phyloP scores from a whole-genome alignment of 495 filamentous ascomycete genomes.

The Lasiosphaeria ovina region DNA sequence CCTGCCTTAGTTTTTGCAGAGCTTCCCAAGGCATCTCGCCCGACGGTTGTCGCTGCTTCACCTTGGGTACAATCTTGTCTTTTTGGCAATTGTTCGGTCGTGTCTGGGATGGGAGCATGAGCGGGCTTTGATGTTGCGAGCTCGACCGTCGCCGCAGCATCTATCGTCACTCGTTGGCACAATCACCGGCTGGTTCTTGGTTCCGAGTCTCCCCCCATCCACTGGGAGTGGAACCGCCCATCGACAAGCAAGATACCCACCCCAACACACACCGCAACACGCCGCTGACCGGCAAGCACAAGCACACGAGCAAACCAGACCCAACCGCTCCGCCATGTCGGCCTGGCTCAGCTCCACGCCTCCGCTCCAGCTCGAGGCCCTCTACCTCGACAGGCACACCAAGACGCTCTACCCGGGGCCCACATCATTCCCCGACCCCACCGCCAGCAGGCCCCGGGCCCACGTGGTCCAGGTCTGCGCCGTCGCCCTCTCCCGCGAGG shows the following conservation, averaged over 20 bases:
- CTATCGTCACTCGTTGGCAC: too few species aligned
- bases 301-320: neutral
- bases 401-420: neutral
- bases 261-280: neutral
- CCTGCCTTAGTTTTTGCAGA: too few species aligned
- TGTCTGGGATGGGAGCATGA: too few species aligned
- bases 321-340: constrained; percentile 1
- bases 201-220: neutral
- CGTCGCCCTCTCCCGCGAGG: constrained; percentile 52
- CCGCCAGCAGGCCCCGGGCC: neutral
- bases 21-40: too few species aligned
- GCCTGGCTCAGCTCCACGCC: neutral
- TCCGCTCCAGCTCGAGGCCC: neutral
- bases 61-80: too few species aligned
- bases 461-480: constrained; percentile 56
- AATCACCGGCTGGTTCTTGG: neutral
- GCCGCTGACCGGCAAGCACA: neutral
- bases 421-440: neutral
- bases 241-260: neutral
- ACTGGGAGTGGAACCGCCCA: neutral
- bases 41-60: too few species aligned
- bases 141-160: too few species aligned
- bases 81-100: too few species aligned
- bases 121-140: too few species aligned
- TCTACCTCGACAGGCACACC: neutral